A percentile compares a stretch with the other conserved stretches of the same genome.
phyloP scores from a whole-genome alignment of 306 rosid species.

The Arachis hypogaea region DNA sequence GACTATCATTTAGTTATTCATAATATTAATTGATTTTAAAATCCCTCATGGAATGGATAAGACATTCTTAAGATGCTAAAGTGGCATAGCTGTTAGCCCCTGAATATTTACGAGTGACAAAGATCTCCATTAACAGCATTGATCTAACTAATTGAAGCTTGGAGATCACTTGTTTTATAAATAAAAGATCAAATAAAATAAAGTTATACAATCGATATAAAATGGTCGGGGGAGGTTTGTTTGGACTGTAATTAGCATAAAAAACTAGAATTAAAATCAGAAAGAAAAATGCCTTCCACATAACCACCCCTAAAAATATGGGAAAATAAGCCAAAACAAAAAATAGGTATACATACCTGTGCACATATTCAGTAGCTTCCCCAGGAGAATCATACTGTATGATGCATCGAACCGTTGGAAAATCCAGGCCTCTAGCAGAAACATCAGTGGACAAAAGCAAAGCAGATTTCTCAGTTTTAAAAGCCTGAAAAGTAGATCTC shows the following conservation, averaged over 20 bases:
- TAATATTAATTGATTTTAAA: background rate
- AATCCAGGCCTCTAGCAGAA: slow-evolving; percentile 93
- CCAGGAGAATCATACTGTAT: slow-evolving; percentile 97
- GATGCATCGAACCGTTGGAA: slow-evolving; percentile 84
- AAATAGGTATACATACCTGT: slow-evolving; percentile 58
- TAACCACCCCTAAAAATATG: too few species aligned
- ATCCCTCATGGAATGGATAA: background rate
- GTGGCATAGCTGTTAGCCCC: background rate
- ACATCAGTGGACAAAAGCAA: slow-evolving; percentile 87
- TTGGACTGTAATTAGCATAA: too few species aligned
- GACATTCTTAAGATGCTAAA: background rate
- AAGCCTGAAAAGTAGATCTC: slow-evolving; percentile 71
- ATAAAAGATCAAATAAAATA: too few species aligned
- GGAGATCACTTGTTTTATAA: too few species aligned
- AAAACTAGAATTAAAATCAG: too few species aligned
- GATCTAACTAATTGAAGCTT: too few species aligned
- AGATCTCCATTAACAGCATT: background rate
- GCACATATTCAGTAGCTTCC: slow-evolving; percentile 96
- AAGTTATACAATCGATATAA: background rate
- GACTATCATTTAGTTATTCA: background rate
- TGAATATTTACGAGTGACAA: background rate
- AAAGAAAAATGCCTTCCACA: too few species aligned
- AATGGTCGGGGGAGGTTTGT: too few species aligned
- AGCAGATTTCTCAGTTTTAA: slow-evolving; percentile 79
- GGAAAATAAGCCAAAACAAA: background rate